A percentile compares a stretch with the other conserved stretches of the same genome.
Conservation (phyloP, 2,329 filamentous ascomycete genomes). For the Colletotrichum noveboracense region DNA sequence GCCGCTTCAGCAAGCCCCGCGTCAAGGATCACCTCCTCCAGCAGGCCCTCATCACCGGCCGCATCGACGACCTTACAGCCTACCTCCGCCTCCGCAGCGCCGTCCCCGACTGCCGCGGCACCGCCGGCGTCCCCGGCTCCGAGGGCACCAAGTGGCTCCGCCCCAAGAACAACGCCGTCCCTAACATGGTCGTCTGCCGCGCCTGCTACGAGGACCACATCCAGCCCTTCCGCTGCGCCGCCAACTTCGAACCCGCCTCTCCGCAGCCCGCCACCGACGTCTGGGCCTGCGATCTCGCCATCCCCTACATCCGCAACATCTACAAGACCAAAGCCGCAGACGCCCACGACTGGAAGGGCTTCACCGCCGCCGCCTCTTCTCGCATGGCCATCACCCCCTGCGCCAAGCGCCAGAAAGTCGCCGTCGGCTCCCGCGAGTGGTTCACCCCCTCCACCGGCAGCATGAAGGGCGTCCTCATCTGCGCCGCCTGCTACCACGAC, state of each 20-base stretch:
- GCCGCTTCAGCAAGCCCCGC: constrained; percentile 37
- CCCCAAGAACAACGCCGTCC: constrained; percentile 30
- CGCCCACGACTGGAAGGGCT: constrained; percentile 35
- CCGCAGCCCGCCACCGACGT: constrained; percentile 29
- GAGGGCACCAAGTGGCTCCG: constrained; percentile 38
- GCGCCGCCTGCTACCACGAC: constrained; percentile 42
- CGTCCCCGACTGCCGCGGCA: constrained; percentile 34
- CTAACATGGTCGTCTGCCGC: constrained; percentile 40
- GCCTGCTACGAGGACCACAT: constrained; percentile 42
- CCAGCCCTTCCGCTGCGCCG: constrained; percentile 30
- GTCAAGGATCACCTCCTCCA: constrained; percentile 37
- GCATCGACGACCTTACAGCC: constrained; percentile 28
- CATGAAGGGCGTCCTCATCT: constrained; percentile 33
- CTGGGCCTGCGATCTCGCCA: constrained; percentile 41
- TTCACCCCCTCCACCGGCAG: constrained; percentile 31
- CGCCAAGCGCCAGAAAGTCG: constrained; percentile 24
- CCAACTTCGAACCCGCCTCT: constrained; percentile 28
- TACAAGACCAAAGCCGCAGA: constrained; percentile 24
- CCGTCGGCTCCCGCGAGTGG: constrained; percentile 33
- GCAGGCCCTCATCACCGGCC: constrained; percentile 29
- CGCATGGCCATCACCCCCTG: constrained; percentile 32
- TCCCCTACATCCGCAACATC: constrained; percentile 33
- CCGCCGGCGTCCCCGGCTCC: constrained; percentile 15
- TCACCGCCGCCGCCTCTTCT: constrained; percentile 32
- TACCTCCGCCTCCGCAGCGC: constrained; percentile 32